Percentiles rank a stretch among this genome's conserved stretches.
Conservation (phyloP, 2,329 filamentous ascomycete genomes). For the Zasmidium citrigriseum region DNA sequence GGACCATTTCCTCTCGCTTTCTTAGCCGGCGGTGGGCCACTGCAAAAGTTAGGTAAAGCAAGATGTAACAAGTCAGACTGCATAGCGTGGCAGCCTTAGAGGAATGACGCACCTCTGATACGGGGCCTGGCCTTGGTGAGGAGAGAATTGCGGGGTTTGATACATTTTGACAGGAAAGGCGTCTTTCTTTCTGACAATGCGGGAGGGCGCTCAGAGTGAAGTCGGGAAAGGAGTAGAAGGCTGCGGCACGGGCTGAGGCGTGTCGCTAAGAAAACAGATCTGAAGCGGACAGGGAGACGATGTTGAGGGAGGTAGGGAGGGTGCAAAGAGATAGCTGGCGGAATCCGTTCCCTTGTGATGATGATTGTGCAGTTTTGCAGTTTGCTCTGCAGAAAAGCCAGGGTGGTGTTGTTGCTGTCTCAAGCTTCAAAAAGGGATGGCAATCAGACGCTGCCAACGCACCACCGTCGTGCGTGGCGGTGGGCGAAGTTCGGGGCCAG, state of each 20-base stretch:
- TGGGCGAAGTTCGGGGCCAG: background rate
- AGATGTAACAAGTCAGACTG: background rate
- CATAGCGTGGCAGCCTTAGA: background rate
- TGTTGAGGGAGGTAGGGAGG: slow-evolving; percentile 5
- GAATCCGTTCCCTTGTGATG: slow-evolving; percentile 9
- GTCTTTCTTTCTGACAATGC: slow-evolving; percentile 10
- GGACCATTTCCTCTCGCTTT: slow-evolving; percentile 46
- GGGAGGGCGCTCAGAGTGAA: background rate
- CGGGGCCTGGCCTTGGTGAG: slow-evolving; percentile 5
- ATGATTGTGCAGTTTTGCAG: slow-evolving; percentile 2
- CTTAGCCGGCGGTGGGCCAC: slow-evolving; percentile 39
- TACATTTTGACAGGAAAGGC: slow-evolving; percentile 11
- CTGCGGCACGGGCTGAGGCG: slow-evolving; percentile 2
- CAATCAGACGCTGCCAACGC: slow-evolving; percentile 2
- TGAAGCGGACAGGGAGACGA: slow-evolving; percentile 8
- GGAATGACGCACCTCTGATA: slow-evolving; percentile 13
- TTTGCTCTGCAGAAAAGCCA: slow-evolving; percentile 7
- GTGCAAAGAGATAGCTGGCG: slow-evolving; percentile 19
- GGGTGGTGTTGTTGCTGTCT: background rate
- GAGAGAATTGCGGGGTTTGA: background rate
- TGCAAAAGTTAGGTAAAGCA: background rate
- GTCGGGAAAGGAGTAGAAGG: slow-evolving; percentile 8
- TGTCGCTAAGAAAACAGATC: slow-evolving; percentile 4
- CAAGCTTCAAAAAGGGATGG: slow-evolving; percentile 1
- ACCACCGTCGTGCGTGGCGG: background rate